These are phyloP conservation scores for Chytriomyces sp. DNA, from an alignment of 192 early-diverging fungal genomes.

Conservation along the genomic window DNA sequence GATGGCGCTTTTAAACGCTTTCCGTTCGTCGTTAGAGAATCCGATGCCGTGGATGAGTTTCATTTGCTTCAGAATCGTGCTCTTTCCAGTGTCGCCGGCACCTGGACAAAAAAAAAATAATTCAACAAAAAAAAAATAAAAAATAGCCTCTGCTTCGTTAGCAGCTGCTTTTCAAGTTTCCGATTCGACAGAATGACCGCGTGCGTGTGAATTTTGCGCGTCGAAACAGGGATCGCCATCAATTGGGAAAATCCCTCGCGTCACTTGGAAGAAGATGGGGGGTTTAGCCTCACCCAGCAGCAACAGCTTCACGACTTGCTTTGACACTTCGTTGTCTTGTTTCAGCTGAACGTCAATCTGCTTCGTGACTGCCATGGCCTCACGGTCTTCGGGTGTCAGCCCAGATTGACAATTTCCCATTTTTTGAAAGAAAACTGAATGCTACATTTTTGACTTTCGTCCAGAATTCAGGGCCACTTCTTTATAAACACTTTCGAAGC, in stretches of 20 bases:
- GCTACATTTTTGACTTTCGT: no score
- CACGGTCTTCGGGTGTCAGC: neutral
- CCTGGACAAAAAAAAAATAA: constrained; percentile 10
- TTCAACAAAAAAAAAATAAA: neutral
- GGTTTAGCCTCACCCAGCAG: constrained; percentile 3
- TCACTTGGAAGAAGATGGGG: no score
- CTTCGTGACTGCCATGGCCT: constrained; percentile 1
- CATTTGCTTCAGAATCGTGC: constrained; percentile 53
- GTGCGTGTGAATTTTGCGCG: no score
- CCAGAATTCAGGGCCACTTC: no score
- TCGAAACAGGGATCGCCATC: no score
- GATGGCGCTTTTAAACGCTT: constrained; percentile 40
- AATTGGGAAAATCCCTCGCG: no score
- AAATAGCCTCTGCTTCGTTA: no score
- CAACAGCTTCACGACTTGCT: constrained; percentile 3
- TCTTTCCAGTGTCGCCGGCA: constrained; percentile 53
- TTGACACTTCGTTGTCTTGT: constrained; percentile 3
- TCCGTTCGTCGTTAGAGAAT: constrained; percentile 42
- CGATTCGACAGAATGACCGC: no score
- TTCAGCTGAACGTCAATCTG: constrained; percentile 15
- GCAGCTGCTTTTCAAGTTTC: no score
- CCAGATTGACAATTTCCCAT: constrained; percentile 20
- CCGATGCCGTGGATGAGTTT: constrained; percentile 48
- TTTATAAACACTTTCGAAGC: no score
- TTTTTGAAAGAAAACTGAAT: no score